Base-by-base conservation (phyloP, 768 basidiomycete genomes). In the Strobilomyces echinocephalus region DNA sequence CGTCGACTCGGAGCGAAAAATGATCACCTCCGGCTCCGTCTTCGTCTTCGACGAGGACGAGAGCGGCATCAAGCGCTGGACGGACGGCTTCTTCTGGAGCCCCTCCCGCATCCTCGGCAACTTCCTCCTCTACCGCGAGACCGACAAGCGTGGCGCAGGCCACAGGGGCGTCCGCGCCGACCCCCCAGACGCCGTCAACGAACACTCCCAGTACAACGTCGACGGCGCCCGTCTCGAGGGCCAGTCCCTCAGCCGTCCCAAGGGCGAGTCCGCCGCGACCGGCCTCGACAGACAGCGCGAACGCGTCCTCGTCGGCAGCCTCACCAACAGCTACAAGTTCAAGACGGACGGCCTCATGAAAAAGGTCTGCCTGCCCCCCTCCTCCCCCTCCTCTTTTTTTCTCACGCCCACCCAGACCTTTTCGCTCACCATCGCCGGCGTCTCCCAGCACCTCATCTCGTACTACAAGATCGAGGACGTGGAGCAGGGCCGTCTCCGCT, bases 11-110 rank as follows among this genome's bases (percentile, higher is more conserved):
- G 95, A 98, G 70, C 82, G 92, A 53, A 87, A 84, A 64, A 91
- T 95, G 86, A 94, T 98, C 68, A 85, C 85, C 16, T 89, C 87
- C 7, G 95, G 95, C 52, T 89, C 88, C 8, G 92, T 98, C 11
- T 98, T 97, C 63, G 95, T 97, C 59, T 98, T 97, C 65, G 92
- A 98, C 70, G 95, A 97, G 75, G 88, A 92, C 63, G 93, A 95
- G 73, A 92, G 90, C 64, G 93, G 94, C 26, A 98, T 98, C 75
- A 95, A 95, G 74, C 81, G 95, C 41, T 97, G 94, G 91, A 98
- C 95, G 2, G 95, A 98, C 72, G 93, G 94, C n/a, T 86, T 90
- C 67, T 88, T 88, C 67, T 97, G 95, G 95, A 90, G 87, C 60
- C 95, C 95, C 0, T 88, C 86, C 59, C 78, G 95, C 53, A 97